A percentile compares a stretch with the other conserved stretches of the same genome.
Conservation (phyloP, 495 filamentous ascomycete species). For the Aspergillus bertholletiae region DNA sequence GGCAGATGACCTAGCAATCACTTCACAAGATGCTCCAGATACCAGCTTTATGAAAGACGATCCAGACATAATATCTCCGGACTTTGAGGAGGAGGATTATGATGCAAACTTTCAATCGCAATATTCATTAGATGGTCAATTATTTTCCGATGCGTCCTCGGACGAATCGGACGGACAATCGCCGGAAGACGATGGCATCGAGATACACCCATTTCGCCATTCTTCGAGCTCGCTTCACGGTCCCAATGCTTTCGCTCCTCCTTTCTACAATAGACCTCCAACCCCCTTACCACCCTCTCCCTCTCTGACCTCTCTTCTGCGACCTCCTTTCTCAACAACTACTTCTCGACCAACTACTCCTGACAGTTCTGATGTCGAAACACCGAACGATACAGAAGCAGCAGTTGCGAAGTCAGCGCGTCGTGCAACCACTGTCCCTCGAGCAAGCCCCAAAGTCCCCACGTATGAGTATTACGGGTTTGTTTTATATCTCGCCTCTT, state of each 20-base stretch:
- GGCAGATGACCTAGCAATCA: slow-evolving; percentile 22
- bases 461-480: slow-evolving; percentile 99
- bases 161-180: slow-evolving; percentile 33
- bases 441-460: slow-evolving; percentile 86
- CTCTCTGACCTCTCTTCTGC: slow-evolving; percentile 90
- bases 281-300: slow-evolving; percentile 91
- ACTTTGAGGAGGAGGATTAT: slow-evolving; percentile 36
- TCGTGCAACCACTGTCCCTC: slow-evolving; percentile 69
- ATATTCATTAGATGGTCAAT: slow-evolving; percentile 39
- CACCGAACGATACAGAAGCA: slow-evolving; percentile 57
- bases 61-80: not conserved
- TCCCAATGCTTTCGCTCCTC: slow-evolving; percentile 68
- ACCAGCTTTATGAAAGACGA: slow-evolving; percentile 14
- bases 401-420: slow-evolving; percentile 62
- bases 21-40: slow-evolving; percentile 21
- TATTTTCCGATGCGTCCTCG: slow-evolving; percentile 35
- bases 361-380: slow-evolving; percentile 83
- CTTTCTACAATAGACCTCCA: slow-evolving; percentile 84
- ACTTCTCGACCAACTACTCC: slow-evolving; percentile 89
- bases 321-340: slow-evolving; percentile 62
- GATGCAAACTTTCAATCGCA: slow-evolving; percentile 48
- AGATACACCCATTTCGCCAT: slow-evolving; percentile 39
- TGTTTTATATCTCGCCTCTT: slow-evolving; percentile 84
- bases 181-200: slow-evolving; percentile 27
- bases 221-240: slow-evolving; percentile 42